Evolutionary conservation across 2,329 filamentous ascomycete genomes (phyloP).

Genomic region (Xylaria sp.): DNA sequence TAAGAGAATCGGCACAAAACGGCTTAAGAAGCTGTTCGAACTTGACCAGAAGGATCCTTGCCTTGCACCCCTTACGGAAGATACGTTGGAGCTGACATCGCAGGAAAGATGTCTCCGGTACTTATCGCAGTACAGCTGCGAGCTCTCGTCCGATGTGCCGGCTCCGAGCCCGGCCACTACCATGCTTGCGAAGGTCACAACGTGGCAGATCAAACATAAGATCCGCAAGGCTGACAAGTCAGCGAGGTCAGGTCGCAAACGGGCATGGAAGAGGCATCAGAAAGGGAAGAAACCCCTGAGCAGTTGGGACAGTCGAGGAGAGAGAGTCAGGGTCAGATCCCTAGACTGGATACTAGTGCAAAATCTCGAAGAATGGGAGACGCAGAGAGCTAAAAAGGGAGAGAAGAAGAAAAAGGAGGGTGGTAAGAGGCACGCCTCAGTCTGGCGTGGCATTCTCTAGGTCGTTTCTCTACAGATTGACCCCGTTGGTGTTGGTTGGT

Average conservation of each 20-base stretch:
- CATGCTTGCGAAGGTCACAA: conserved; percentile 43
- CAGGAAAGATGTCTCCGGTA: conserved; percentile 41
- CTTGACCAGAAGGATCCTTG: conserved; percentile 39
- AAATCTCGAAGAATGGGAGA: conserved; percentile 40
- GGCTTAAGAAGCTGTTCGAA: conserved; percentile 40
- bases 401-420: conserved; percentile 35
- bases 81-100: conserved; percentile 39
- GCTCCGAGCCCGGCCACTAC: conserved; percentile 35
- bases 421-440: conserved; percentile 17
- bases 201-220: conserved; percentile 43
- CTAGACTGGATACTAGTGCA: conserved; percentile 40
- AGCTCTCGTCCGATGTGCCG: conserved; percentile 35
- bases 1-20: conserved; percentile 43
- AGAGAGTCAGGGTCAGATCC: conserved; percentile 30
- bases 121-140: conserved; percentile 32
- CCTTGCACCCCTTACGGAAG: conserved; percentile 40
- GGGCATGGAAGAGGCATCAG: conserved; percentile 43
- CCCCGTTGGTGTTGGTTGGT: not conserved
- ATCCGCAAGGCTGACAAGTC: conserved; percentile 37
- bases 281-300: conserved; percentile 41
- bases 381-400: conserved; percentile 34
- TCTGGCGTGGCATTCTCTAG: not conserved
- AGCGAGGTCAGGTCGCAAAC: conserved; percentile 39
- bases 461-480: not conserved
- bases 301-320: conserved; percentile 23